A percentile compares a stretch with the other conserved stretches of the same genome.
These are phyloP conservation scores for Metschnikowia proteae DNA, from an alignment of 805 yeast genomes.

Conservation along the genomic window DNA sequence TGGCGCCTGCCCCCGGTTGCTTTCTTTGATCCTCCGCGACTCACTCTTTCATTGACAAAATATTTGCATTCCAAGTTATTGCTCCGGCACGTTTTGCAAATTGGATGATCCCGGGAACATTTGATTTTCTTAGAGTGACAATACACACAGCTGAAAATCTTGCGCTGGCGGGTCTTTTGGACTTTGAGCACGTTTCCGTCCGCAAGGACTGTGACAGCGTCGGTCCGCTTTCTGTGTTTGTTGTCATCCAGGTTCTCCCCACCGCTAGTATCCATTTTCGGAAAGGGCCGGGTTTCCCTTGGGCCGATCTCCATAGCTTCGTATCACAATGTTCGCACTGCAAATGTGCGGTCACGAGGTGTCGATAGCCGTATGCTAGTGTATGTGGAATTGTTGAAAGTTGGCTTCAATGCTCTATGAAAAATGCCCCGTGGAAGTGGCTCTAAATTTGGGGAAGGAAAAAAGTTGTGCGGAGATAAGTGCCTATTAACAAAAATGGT, in stretches of 20 bases:
- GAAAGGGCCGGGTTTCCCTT: background rate
- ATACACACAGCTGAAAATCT: constrained; percentile 52
- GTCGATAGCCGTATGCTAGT: background rate
- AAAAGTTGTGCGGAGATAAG: constrained; percentile 3
- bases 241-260: background rate
- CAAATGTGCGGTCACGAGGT: background rate
- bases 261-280: background rate
- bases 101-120: constrained; percentile 57
- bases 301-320: background rate
- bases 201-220: constrained; percentile 32
- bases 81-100: constrained; percentile 52
- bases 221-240: constrained; percentile 1
- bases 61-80: constrained; percentile 48
- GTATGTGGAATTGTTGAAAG: background rate
- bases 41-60: constrained; percentile 55
- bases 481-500: background rate
- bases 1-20: background rate
- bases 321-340: background rate
- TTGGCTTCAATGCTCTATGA: no score
- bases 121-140: constrained; percentile 61
- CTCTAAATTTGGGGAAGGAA: background rate
- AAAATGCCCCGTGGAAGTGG: background rate
- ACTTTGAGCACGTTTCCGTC: constrained; percentile 56
- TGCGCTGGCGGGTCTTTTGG: constrained; percentile 58
- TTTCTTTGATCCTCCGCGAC: constrained; percentile 34